Percentiles rank a stretch among this genome's conserved stretches.
Evolutionary conservation across 2,329 filamentous ascomycete species (phyloP).

Genomic region (Chrysoporthe puriensis): DNA sequence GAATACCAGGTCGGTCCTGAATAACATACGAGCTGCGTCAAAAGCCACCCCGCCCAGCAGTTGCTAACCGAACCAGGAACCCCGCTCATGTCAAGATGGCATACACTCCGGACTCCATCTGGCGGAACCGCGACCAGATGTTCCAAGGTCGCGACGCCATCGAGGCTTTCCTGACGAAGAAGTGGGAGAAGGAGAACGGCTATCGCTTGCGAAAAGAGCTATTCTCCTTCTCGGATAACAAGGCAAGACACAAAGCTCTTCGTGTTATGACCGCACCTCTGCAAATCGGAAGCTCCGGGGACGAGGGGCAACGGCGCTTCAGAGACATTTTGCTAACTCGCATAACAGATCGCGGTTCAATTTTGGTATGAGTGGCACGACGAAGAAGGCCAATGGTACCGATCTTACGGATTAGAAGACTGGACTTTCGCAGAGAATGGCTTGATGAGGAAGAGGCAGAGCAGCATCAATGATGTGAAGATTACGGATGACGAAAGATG

Average conservation of each 20-base stretch:
- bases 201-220: conserved; percentile 83
- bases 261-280: background rate
- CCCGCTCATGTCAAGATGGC: conserved; percentile 68
- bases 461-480: conserved; percentile 74
- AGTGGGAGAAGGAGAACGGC: conserved; percentile 73
- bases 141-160: conserved; percentile 71
- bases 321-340: background rate
- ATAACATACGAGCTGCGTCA: background rate
- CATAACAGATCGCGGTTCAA: conserved; percentile 72
- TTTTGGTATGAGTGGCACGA: conserved; percentile 90
- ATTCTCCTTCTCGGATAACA: conserved; percentile 75
- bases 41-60: too few relatives aligned
- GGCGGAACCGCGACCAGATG: conserved; percentile 78
- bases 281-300: background rate
- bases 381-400: conserved; percentile 73
- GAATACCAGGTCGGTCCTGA: conserved; percentile 70
- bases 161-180: conserved; percentile 67
- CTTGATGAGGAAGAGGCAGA: conserved; percentile 73
- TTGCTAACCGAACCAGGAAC: conserved; percentile 49
- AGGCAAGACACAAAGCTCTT: conserved; percentile 40
- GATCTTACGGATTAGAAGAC: conserved; percentile 84
- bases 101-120: conserved; percentile 77
- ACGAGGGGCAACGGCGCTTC: background rate
- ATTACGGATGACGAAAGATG: conserved; percentile 66
- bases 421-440: conserved; percentile 76